These are phyloP conservation scores for Phoenix dactylifera DNA, from an alignment of 176 grass and related monocot species.

Conservation along the genomic window DNA sequence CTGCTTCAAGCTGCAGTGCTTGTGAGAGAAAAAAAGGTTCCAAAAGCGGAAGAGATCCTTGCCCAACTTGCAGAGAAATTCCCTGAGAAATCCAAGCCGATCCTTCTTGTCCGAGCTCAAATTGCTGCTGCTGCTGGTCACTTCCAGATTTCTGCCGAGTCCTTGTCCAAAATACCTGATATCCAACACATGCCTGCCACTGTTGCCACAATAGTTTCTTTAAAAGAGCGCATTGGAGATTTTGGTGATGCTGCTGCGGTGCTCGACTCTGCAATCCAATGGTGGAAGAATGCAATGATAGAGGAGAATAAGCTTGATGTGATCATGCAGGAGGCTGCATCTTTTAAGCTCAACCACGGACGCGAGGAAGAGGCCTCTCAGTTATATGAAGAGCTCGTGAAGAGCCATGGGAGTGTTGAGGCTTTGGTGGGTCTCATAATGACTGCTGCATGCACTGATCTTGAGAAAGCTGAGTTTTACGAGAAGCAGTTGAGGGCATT, in stretches of 20 bases:
- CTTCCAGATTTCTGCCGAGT: conserved; percentile 63
- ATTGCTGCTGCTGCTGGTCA: conserved; percentile 62
- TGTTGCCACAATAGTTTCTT: conserved; percentile 56
- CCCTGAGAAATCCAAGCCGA: conserved; percentile 43
- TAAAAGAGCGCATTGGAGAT: conserved; percentile 60
- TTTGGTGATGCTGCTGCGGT: conserved; percentile 38
- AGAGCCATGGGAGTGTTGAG: conserved; percentile 52
- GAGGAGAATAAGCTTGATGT: conserved; percentile 69
- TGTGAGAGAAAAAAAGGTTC: conserved; percentile 71
- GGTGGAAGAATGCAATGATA: conserved; percentile 87
- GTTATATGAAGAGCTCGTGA: conserved; percentile 80
- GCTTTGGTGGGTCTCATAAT: conserved; percentile 68
- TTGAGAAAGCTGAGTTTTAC: conserved; percentile 79
- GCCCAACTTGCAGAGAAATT: conserved; percentile 45
- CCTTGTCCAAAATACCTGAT: conserved; percentile 55
- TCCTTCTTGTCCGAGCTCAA: conserved; percentile 70
- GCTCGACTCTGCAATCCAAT: conserved; percentile 60
- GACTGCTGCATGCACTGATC: conserved; percentile 57
- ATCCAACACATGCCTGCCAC: conserved; percentile 84
- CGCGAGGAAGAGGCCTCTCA: conserved; percentile 58
- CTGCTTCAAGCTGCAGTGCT: conserved; percentile 69
- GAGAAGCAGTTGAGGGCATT: conserved; percentile 80
- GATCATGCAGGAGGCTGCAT: conserved; percentile 68
- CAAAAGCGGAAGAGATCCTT: conserved; percentile 80
- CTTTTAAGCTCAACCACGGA: conserved; percentile 76